Evolutionary conservation across 148 eudicot genomes (phyloP), one percentile per base, ranked within the genome.

Genomic region (Fagopyrum tataricum): DNA sequence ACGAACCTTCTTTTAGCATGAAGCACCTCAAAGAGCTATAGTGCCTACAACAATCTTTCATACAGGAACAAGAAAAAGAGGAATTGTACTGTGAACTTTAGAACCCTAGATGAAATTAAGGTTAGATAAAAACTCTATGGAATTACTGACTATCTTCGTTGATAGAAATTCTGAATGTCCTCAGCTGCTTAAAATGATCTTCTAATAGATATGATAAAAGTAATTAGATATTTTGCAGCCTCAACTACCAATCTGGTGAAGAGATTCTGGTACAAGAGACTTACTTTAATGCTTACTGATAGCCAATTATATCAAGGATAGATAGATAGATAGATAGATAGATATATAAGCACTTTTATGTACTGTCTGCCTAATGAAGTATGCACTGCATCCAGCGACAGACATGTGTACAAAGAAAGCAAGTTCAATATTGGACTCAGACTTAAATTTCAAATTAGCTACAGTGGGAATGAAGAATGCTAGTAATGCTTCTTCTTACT

Each of bases 391-490:
- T 17, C 24, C 66, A 21, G 66, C 37, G 8, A 3, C 39, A 23
- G 40, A 58, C 39, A 21, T 23, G 66, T 58, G 66, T 58, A 58
- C 14, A 31, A 58, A 11, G 40, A 59, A 59, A 26, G 67, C 6
- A 26, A 59, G 67, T 59, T 59, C 40, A 24, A 26, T 23, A 59
- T 26, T 59, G 11, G 15, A 12, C 6, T 2, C 6, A 2, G 37
- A 23, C 14, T 5, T 3, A 59, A 59, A n/a, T 5, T 55, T 40
- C 67, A 59, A 14, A 59, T 24, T 4, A 69, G 66, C 56, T 15
- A 64, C 44, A 67, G 37, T 26, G 48, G 59, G 4, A n/a, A 46
- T 26, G 74, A 48, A 70, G 79, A 31, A 26, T 44, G 13, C 58
- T 9, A 24, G 40, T 59, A 4, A 17, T 59, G 40, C 24, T 23